These are phyloP conservation scores for Saccharomyces hybrid DNA, from an alignment of 1,139 yeast genomes.

Conservation along the genomic window DNA sequence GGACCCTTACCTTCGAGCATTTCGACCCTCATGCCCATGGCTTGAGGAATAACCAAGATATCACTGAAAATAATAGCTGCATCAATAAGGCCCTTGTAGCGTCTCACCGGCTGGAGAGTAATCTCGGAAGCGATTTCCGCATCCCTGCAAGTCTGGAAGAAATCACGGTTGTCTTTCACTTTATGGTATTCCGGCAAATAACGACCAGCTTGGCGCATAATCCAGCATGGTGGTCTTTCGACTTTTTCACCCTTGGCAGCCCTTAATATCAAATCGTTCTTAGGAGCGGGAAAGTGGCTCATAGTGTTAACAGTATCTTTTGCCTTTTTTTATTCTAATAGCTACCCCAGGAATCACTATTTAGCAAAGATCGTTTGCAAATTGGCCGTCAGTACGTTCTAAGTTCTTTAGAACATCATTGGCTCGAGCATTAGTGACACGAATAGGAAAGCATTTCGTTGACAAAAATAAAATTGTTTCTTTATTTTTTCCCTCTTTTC, in stretches of 20 bases:
- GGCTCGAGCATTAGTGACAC: background rate
- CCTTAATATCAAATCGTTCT: constrained; percentile 82
- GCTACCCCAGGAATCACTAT: too few relatives aligned
- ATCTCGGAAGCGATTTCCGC: constrained; percentile 90
- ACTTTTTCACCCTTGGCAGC: constrained; percentile 85
- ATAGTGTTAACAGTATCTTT: background rate
- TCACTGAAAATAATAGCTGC: constrained; percentile 97
- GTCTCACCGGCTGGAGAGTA: constrained; percentile 92
- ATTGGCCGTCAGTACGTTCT: too few relatives aligned
- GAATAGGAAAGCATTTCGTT: background rate
- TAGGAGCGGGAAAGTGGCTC: constrained; percentile 51
- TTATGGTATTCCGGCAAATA: constrained; percentile 86
- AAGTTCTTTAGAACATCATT: background rate
- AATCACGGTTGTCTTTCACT: constrained; percentile 81
- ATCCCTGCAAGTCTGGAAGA: constrained; percentile 87
- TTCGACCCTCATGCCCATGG: constrained; percentile 92
- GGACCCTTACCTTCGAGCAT: constrained; percentile 97
- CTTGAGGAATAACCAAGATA: constrained; percentile 93
- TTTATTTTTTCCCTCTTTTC: background rate
- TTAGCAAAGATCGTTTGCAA: too few relatives aligned
- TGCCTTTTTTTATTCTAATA: background rate
- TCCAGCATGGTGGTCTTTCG: constrained; percentile 98
- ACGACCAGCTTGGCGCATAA: constrained; percentile 59
- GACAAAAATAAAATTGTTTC: background rate
- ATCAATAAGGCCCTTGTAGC: constrained; percentile 80